Conservation (phyloP, 2,329 filamentous ascomycete genomes). For the Phialocephala subalpina region DNA sequence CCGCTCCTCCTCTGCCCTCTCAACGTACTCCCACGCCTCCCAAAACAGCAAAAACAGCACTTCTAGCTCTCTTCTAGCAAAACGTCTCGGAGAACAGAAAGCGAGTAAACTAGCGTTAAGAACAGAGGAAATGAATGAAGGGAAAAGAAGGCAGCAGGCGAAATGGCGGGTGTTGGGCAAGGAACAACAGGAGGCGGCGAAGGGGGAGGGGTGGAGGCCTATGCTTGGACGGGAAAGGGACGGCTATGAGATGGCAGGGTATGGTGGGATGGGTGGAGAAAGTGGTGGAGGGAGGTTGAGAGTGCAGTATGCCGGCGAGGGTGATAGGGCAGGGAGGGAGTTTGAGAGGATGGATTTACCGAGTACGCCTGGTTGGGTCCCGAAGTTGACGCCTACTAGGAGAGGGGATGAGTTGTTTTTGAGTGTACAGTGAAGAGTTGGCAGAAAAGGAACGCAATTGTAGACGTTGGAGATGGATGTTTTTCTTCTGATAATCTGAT, state of each 20-base stretch:
- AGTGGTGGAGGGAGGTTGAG: constrained; percentile 8
- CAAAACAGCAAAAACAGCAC: constrained; percentile 35
- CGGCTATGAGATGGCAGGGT: neutral
- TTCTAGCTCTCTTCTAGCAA: constrained; percentile 57
- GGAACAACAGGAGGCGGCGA: constrained; percentile 36
- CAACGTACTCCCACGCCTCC: constrained; percentile 22
- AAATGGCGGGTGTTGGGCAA: constrained; percentile 39
- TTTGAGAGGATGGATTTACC: constrained; percentile 46
- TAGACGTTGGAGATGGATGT: neutral
- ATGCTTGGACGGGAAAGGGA: constrained; percentile 23
- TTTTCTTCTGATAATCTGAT: neutral
- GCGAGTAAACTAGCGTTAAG: constrained; percentile 52
- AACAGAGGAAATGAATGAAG: constrained; percentile 27
- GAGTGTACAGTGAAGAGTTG: constrained; percentile 55
- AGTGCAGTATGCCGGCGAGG: constrained; percentile 1
- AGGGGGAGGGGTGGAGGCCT: constrained; percentile 39
- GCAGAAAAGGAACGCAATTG: no score
- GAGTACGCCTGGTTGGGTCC: constrained; percentile 66
- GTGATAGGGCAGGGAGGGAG: constrained; percentile 1
- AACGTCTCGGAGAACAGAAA: constrained; percentile 58
- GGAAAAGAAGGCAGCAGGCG: constrained; percentile 33
- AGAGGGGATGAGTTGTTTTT: constrained; percentile 71
- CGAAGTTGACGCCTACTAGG: constrained; percentile 71
- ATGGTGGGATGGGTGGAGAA: neutral
- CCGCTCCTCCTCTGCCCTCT: constrained; percentile 24